Conservation (phyloP, 192 early-diverging fungal genomes). For the Anaeromyces robustus region DNA sequence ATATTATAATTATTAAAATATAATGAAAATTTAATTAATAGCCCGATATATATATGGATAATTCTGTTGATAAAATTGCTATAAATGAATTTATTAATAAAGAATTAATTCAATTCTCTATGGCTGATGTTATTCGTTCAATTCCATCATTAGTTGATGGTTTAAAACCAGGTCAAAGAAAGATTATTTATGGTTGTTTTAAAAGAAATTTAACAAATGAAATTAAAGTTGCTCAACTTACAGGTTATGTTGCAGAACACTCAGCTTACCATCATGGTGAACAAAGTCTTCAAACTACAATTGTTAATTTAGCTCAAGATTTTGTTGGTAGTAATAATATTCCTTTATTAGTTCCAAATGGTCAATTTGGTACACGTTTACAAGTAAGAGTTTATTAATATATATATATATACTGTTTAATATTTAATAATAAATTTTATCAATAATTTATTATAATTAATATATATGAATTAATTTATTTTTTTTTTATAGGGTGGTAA, state of each 20-base stretch:
- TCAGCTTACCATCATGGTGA: slow-evolving; percentile 95
- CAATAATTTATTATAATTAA: too few relatives aligned
- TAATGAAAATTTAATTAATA: slow-evolving; percentile 10
- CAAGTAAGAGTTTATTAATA: slow-evolving; percentile 15
- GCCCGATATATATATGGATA: slow-evolving; percentile 83
- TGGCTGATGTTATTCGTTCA: slow-evolving; percentile 86
- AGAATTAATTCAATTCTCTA: slow-evolving; percentile 86
- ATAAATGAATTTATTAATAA: slow-evolving; percentile 88
- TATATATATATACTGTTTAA: too few relatives aligned
- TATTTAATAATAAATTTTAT: too few relatives aligned
- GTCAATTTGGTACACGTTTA: slow-evolving; percentile 83
- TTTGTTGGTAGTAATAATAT: slow-evolving; percentile 90
- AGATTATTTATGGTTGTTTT: slow-evolving; percentile 75
- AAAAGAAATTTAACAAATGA: slow-evolving; percentile 65
- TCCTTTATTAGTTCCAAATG: slow-evolving; percentile 61
- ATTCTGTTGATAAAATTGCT: slow-evolving; percentile 52
- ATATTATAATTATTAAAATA: neutral
- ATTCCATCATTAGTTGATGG: slow-evolving; percentile 91
- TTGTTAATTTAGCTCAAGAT: slow-evolving; percentile 85
- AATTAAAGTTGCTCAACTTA: slow-evolving; percentile 55
- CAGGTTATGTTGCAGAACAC: slow-evolving; percentile 77
- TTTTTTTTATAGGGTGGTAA: slow-evolving; percentile 52
- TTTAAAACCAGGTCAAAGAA: slow-evolving; percentile 91
- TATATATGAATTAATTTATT: neutral
- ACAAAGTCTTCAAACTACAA: slow-evolving; percentile 58